Base-by-base conservation (phyloP, 164 flowering plant genomes). In the Chloranthus sessilifolius region DNA sequence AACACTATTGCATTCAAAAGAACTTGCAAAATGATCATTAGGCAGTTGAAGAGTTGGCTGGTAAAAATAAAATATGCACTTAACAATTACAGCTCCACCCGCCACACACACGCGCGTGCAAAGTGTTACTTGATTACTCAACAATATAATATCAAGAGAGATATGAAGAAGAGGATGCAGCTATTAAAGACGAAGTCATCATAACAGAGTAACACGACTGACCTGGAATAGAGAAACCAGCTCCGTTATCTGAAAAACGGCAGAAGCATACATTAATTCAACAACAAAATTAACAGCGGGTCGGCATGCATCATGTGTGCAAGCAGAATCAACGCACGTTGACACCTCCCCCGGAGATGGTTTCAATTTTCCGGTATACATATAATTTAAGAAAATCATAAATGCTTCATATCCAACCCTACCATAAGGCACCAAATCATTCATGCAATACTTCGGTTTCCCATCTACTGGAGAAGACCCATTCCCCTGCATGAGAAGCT, bases 171-270 rank as follows among this genome's bases (percentile, higher is more conserved):
- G 28, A 7, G 29, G 19, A 22, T 11, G 30, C 16, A 22, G 15
- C 29, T 11, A 43, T 22, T 12, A 25, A 25, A 44, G 27, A 9
- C 5, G 2, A 44, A 23, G n/a, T 25, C 8, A 44, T 23, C 31
- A 26, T 25, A 25, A 15, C 11, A 24, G 48, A 44, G 17, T 25
- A n/a, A n/a, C n/a, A 26, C 7, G 9, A 50, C 80, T 27, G 5
- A 83, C 95, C 91, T 81, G 88, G 47, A 73, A 71, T 31, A 76
- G 72, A 1, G 82, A 70, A 39, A 79, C 78, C 42, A 86, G 72
- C 68, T 86, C 95, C n/a, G 68, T 62, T 12, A 83, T 60, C 62
- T 83, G 77, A 46, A 83, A 86, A 34, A 67, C 61, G 22, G 62
- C 42, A 25, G 88, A 81, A 2, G 78, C 81, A 71, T 83, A 83